Conservation (phyloP, 805 yeast genomes). For the Lipomyces oligophaga region DNA sequence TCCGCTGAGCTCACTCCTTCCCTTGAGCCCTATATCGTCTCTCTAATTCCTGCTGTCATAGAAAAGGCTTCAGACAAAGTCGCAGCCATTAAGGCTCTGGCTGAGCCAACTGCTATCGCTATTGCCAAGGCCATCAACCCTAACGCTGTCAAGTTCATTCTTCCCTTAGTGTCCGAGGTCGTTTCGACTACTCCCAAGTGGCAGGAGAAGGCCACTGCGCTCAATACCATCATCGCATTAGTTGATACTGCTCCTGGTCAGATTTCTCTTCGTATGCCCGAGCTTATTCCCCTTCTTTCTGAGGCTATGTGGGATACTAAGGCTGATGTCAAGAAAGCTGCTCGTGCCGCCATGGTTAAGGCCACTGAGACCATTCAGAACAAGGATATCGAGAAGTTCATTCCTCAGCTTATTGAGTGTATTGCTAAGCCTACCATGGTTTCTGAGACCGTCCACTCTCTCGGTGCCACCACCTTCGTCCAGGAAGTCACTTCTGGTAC, state of each 20-base stretch:
- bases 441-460: constrained; percentile 96
- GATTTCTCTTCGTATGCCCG: constrained; percentile 98
- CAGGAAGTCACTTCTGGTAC: constrained; percentile 99
- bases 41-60: constrained; percentile 64
- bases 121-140: constrained; percentile 84
- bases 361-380: constrained; percentile 97
- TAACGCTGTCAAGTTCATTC: constrained; percentile 81
- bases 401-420: constrained; percentile 95
- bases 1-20: constrained; percentile 73
- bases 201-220: constrained; percentile 94
- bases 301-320: constrained; percentile 99
- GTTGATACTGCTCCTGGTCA: constrained; percentile 94
- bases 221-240: constrained; percentile 77
- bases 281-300: constrained; percentile 94
- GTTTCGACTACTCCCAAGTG: constrained; percentile 74
- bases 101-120: constrained; percentile 71
- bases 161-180: constrained; percentile 72
- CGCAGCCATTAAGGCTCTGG: constrained; percentile 66
- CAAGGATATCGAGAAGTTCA: constrained; percentile 99
- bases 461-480: constrained; percentile 99
- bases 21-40: constrained; percentile 93
- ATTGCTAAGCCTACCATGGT: constrained; percentile 95
- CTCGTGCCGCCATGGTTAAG: constrained; percentile 91
- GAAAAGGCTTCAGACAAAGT: constrained; percentile 88
- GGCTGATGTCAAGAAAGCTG: constrained; percentile 95